Evolutionary conservation across 805 yeast genomes (phyloP), one percentile per base, ranked within the genome.

Genomic region (Monosporozyma yasuniensis): DNA sequence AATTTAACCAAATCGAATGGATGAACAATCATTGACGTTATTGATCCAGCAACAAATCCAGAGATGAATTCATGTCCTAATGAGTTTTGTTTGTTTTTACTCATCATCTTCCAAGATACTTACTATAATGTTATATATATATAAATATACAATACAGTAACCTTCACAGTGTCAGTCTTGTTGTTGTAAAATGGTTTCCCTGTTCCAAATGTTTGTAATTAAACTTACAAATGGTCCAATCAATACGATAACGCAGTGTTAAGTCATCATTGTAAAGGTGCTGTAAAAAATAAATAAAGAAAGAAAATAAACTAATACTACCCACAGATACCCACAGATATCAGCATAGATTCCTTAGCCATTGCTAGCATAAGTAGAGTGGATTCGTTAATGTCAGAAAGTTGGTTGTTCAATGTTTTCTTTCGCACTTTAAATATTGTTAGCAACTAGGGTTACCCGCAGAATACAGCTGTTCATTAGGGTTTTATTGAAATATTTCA

Each of bases 1-100:
- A 88, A 75, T 67, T 93, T 93, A 51, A 90, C 68, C 47, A 93
- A 72, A 65, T 93, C 99, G 44, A 93, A 67, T 1, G 99, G 99
- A 63, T 93, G 99, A 28, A 91, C 83, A 1, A 84, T 71, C 1
- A 85, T 56, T 1, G 98, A 90, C 6, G 96, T 83, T 11, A 79
- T 65, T 37, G 82, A 75, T 0, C 99, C 99, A 0, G 96, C 95
- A 1, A 80, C 61, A 5, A 90, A 65, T 0, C 97, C 97, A 0
- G 93, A 74, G 1, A 81, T 61, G 0, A 80, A 61, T 60, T 89
- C 93, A 32, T 32, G 35, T 32, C 39, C 74, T 68, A 46, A 71
- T 71, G n/a, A 30, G 25, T 28, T 18, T 18, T 14, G 14, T 12
- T 12, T n/a, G n/a, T n/a, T 8, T 16, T 14, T 32, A 5, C 16